Conservation (phyloP, 805 yeast species). For the Zygosaccharomyces bisporus region DNA sequence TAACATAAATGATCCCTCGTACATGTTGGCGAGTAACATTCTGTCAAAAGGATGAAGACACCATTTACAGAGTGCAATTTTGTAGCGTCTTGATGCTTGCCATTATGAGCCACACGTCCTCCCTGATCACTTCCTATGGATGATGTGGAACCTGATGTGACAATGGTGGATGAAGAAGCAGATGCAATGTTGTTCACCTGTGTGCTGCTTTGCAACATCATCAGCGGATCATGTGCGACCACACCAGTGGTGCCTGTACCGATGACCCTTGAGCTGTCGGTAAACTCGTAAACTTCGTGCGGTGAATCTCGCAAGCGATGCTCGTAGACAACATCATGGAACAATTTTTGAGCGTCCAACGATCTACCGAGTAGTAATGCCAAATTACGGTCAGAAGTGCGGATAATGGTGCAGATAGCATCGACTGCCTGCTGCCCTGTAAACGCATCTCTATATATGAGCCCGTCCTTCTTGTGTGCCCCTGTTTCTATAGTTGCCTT, state of each 20-base stretch:
- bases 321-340: conserved; percentile 94
- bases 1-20: conserved; percentile 84
- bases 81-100: conserved; percentile 21
- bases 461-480: conserved; percentile 83
- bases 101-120: conserved; percentile 11
- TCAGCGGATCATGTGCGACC: conserved; percentile 28
- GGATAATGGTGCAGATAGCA: conserved; percentile 74
- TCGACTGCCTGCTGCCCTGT: conserved; percentile 94
- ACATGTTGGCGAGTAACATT: conserved; percentile 96
- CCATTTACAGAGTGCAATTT: conserved; percentile 60
- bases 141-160: conserved; percentile 20
- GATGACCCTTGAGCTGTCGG: conserved; percentile 39
- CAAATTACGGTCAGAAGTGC: conserved; percentile 86
- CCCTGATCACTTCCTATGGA: conserved; percentile 26
- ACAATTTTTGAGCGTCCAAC: conserved; percentile 87
- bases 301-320: conserved; percentile 86
- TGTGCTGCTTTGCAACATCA: conserved; percentile 23
- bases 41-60: conserved; percentile 86
- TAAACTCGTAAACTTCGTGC: conserved; percentile 83
- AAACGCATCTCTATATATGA: conserved; percentile 87
- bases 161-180: conserved; percentile 15
- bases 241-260: conserved; percentile 28
- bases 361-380: conserved; percentile 88
- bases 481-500: conserved; percentile 65
- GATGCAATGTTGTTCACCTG: conserved; percentile 12